Percentiles rank a stretch among this genome's conserved stretches.
Conservation (phyloP, 2,329 filamentous ascomycete genomes). For the Paraconiothyrium sp. region DNA sequence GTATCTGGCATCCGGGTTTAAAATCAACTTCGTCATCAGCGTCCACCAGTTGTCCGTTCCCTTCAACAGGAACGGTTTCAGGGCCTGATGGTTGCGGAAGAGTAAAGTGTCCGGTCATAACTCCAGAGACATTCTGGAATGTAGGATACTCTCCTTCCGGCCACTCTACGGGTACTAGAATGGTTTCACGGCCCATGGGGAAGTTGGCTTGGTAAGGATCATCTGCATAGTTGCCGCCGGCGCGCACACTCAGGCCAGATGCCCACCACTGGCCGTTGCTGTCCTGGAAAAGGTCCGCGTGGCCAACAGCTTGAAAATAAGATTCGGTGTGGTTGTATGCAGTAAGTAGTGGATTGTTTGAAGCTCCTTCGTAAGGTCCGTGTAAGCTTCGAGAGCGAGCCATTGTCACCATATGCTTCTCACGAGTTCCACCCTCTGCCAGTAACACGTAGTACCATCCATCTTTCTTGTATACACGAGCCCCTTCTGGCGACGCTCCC, state of each 20-base stretch:
- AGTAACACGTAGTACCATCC: constrained; percentile 43
- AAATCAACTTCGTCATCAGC: too few species aligned
- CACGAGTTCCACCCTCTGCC: constrained; percentile 51
- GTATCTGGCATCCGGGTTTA: too few species aligned
- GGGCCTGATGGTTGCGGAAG: constrained; percentile 31
- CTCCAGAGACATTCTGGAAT: constrained; percentile 54
- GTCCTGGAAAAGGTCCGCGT: constrained; percentile 41
- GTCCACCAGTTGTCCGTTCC: neutral
- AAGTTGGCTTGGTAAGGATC: constrained; percentile 31
- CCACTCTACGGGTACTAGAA: constrained; percentile 38
- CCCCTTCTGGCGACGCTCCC: constrained; percentile 38
- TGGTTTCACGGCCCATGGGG: constrained; percentile 40
- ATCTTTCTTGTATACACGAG: constrained; percentile 50
- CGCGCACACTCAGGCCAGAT: constrained; percentile 34
- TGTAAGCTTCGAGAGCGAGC: constrained; percentile 45
- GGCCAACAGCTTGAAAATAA: constrained; percentile 47
- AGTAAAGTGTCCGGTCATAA: constrained; percentile 50
- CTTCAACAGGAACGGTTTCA: neutral
- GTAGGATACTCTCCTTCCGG: constrained; percentile 54
- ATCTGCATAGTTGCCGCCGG: constrained; percentile 23
- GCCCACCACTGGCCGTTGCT: constrained; percentile 34
- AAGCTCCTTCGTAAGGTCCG: constrained; percentile 50
- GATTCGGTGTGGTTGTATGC: constrained; percentile 48
- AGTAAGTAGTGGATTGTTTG: constrained; percentile 51
- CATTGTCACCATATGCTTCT: constrained; percentile 48